A percentile compares a stretch with the other conserved stretches of the same genome.
Conservation (phyloP, 2,329 filamentous ascomycete species). For the Colletotrichum liaoningense region DNA sequence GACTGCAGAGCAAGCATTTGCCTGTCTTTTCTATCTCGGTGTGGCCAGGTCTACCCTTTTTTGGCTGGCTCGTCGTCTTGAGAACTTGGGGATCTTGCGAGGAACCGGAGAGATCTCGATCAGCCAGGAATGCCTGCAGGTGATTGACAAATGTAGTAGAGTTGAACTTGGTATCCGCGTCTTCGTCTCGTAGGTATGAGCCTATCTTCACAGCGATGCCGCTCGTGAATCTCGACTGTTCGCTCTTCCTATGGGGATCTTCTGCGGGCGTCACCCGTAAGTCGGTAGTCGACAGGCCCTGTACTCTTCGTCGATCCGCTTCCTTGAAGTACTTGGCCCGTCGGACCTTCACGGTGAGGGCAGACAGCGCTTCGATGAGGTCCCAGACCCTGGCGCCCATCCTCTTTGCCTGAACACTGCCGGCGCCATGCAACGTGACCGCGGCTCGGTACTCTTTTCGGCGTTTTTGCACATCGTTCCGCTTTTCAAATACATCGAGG, state of each 20-base stretch:
- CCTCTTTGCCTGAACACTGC: constrained; percentile 1
- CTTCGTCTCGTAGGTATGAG: neutral
- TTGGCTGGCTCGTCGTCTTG: neutral
- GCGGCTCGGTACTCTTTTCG: neutral
- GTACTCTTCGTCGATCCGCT: neutral
- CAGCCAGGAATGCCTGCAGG: neutral
- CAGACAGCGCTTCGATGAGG: neutral
- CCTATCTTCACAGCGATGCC: neutral
- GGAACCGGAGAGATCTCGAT: neutral
- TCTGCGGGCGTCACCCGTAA: neutral
- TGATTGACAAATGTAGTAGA: neutral
- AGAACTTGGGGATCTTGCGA: neutral
- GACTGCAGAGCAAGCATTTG: neutral
- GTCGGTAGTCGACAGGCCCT: neutral
- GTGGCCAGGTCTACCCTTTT: neutral
- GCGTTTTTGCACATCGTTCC: neutral
- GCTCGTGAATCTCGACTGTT: neutral
- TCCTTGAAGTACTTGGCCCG: neutral
- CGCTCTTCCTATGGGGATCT: neutral
- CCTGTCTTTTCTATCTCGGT: neutral
- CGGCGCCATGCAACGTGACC: neutral
- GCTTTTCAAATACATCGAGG: neutral
- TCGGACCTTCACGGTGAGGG: neutral
- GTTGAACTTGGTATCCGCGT: neutral
- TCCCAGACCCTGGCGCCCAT: neutral